These are phyloP conservation scores for Gaertneriomyces sp. DNA, from an alignment of 192 early-diverging fungal genomes.

Conservation along the genomic window DNA sequence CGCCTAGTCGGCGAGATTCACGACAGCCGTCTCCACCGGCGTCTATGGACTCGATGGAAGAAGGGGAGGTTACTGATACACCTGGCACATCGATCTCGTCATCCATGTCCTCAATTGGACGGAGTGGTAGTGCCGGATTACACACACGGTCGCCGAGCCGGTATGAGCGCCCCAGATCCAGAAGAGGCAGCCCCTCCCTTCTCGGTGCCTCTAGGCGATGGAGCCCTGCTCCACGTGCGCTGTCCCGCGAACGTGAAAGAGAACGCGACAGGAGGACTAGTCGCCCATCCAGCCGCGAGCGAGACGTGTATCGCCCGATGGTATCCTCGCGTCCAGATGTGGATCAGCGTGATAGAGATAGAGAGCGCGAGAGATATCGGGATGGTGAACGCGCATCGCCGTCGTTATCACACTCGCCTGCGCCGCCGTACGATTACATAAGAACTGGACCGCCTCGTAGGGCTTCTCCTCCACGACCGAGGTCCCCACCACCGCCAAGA, in stretches of 20 bases:
- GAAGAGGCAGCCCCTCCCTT: background rate
- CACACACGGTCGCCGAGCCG: background rate
- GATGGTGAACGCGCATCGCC: background rate
- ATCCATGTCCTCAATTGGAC: background rate
- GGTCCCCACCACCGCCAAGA: too few relatives aligned
- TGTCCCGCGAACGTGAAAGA: background rate
- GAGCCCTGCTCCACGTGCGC: background rate
- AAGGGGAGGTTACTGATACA: slow-evolving; percentile 14
- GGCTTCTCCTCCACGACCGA: too few relatives aligned
- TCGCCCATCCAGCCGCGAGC: background rate
- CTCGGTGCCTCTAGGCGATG: background rate
- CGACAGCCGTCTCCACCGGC: slow-evolving; percentile 10
- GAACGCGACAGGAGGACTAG: background rate
- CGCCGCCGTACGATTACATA: too few relatives aligned
- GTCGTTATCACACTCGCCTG: too few relatives aligned
- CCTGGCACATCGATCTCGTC: background rate
- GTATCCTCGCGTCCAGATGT: background rate
- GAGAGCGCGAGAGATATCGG: background rate
- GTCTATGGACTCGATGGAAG: slow-evolving; percentile 13
- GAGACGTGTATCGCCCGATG: background rate
- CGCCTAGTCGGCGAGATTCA: slow-evolving; percentile 6
- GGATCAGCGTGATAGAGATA: background rate
- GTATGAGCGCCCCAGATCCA: background rate
- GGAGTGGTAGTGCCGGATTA: background rate
- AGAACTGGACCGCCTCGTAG: too few relatives aligned